Evolutionary conservation across 352 stramenopile species (phyloP).

Genomic region (Pelagophyceae sp.): DNA sequence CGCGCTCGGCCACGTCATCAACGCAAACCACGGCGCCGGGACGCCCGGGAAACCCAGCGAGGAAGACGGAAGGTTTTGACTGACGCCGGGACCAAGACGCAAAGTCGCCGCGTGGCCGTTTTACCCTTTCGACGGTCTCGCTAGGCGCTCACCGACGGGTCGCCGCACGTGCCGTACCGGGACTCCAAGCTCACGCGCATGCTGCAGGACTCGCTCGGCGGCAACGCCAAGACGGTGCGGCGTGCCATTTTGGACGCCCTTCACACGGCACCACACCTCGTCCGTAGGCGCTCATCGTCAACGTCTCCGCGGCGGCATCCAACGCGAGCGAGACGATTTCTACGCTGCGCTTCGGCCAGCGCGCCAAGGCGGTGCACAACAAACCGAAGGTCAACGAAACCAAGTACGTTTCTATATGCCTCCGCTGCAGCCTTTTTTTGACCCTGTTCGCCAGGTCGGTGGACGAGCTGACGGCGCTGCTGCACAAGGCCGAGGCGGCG

Average conservation of each 20-base stretch:
- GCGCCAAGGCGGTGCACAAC: slow-evolving; percentile 88
- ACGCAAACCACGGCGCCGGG: too few relatives aligned
- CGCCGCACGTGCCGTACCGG: slow-evolving; percentile 70
- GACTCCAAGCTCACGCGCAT: slow-evolving; percentile 77
- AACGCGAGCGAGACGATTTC: slow-evolving; percentile 80
- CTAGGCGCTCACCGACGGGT: slow-evolving; percentile 70
- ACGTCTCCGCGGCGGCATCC: slow-evolving; percentile 72
- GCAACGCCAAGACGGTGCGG: slow-evolving; percentile 84
- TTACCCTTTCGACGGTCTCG: too few relatives aligned
- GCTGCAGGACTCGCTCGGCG: slow-evolving; percentile 80
- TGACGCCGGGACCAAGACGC: too few relatives aligned
- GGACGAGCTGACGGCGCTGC: slow-evolving; percentile 71
- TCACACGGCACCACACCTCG: too few relatives aligned
- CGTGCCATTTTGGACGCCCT: too few relatives aligned
- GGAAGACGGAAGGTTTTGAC: too few relatives aligned
- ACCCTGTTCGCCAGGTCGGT: too few relatives aligned
- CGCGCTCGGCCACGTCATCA: slow-evolving; percentile 85
- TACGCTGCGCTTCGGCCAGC: slow-evolving; percentile 75
- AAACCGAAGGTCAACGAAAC: slow-evolving; percentile 83
- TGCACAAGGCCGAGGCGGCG: slow-evolving; percentile 65
- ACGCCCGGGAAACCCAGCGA: too few relatives aligned
- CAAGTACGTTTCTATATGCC: too few relatives aligned
- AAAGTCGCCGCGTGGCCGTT: too few relatives aligned
- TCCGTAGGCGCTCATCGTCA: slow-evolving; percentile 83
- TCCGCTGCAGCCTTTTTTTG: too few relatives aligned